Evolutionary conservation across 257 asterid genomes (phyloP).

Genomic region (Gynochthodes officinalis): DNA sequence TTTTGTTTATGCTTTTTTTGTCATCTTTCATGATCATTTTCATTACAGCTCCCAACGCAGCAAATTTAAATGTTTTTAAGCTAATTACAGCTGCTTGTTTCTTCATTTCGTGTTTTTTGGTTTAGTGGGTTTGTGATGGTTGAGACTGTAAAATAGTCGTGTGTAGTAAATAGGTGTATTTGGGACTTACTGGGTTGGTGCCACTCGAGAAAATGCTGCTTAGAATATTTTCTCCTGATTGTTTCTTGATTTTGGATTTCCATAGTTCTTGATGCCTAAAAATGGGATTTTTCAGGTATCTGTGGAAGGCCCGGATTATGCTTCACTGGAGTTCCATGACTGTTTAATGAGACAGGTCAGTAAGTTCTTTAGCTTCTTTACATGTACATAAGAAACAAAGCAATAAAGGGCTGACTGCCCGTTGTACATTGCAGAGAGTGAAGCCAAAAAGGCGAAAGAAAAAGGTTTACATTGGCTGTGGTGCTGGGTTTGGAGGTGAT

Average conservation of each 20-base stretch:
- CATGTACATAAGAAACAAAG: background rate
- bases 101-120: background rate
- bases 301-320: slow-evolving; percentile 31
- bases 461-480: slow-evolving; percentile 81
- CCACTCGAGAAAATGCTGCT: background rate
- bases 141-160: background rate
- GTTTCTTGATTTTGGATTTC: background rate
- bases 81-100: background rate
- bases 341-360: slow-evolving; percentile 67
- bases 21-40: background rate
- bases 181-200: background rate
- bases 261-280: background rate
- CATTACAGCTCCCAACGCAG: background rate
- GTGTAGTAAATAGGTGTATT: background rate
- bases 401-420: background rate
- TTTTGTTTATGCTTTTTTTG: background rate
- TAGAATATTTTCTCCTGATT: background rate
- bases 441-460: slow-evolving; percentile 68
- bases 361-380: slow-evolving; percentile 1
- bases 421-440: slow-evolving; percentile 48
- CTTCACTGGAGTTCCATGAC: slow-evolving; percentile 39
- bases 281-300: slow-evolving; percentile 29
- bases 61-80: background rate
- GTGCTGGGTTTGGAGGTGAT: slow-evolving; percentile 98
- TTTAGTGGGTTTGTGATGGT: background rate